A percentile compares a stretch with the other conserved stretches of the same genome.
Evolutionary conservation across 768 basidiomycete species (phyloP).

Genomic region (Suillus weaverae): DNA sequence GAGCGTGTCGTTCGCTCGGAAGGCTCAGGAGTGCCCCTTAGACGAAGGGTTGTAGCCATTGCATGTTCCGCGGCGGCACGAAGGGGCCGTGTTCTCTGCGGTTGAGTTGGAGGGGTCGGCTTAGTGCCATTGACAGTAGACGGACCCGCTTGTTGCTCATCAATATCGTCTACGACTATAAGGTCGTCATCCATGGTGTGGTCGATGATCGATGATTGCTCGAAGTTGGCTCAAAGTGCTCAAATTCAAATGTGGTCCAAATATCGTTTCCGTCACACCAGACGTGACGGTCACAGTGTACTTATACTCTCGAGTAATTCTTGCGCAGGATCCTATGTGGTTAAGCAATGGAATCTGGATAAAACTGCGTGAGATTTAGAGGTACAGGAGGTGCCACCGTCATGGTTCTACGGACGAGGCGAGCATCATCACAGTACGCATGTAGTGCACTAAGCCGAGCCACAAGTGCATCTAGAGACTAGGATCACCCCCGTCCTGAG

Average conservation of each 20-base stretch:
- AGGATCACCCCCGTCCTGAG: constrained; percentile 8
- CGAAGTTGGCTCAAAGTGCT: neutral
- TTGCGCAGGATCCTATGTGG: neutral
- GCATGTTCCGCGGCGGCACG: constrained; percentile 35
- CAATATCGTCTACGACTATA: constrained; percentile 62
- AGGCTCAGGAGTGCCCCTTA: constrained; percentile 29
- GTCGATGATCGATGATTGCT: neutral
- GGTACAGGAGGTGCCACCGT: neutral
- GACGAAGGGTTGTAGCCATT: constrained; percentile 36
- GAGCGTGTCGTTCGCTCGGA: constrained; percentile 60
- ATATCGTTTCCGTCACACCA: neutral
- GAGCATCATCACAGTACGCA: neutral
- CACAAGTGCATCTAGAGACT: neutral
- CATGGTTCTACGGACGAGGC: neutral
- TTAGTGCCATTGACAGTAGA: constrained; percentile 33
- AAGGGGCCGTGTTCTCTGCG: constrained; percentile 32
- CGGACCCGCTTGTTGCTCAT: constrained; percentile 39
- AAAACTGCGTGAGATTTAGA: neutral
- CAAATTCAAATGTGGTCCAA: neutral
- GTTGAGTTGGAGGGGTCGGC: constrained; percentile 13
- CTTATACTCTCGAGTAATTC: neutral
- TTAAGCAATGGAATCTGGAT: neutral
- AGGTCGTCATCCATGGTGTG: constrained; percentile 57
- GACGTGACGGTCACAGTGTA: neutral
- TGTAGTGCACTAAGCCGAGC: neutral